Conservation (phyloP, 108 stramenopile genomes). For the Mediolabrus comicus region DNA sequence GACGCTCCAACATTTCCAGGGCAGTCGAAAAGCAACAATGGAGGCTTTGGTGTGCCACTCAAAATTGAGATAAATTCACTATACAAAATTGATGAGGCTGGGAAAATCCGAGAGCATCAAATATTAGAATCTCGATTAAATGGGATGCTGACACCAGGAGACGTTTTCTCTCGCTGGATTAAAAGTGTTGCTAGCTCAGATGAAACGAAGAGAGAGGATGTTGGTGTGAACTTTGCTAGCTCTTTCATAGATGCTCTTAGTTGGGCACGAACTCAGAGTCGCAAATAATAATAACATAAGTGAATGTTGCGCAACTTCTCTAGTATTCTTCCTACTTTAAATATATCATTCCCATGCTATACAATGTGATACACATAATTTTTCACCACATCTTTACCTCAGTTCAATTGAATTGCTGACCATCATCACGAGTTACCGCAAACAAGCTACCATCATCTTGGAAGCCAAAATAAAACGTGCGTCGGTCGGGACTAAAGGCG, state of each 20-base stretch:
- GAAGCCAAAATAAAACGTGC: neutral
- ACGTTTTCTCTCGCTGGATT: slow-evolving; percentile 62
- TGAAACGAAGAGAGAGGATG: slow-evolving; percentile 3
- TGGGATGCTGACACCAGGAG: slow-evolving; percentile 72
- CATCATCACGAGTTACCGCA: neutral
- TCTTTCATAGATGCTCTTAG: slow-evolving; percentile 28
- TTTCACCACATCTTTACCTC: too few relatives aligned
- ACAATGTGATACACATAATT: too few relatives aligned
- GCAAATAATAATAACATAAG: slow-evolving; percentile 1
- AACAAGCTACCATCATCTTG: slow-evolving; percentile 2
- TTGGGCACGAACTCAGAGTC: slow-evolving; percentile 36
- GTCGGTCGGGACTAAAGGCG: slow-evolving; percentile 7
- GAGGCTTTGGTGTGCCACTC: slow-evolving; percentile 49
- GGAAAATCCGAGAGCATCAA: slow-evolving; percentile 58
- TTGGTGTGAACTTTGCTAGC: slow-evolving; percentile 17
- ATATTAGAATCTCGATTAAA: slow-evolving; percentile 74
- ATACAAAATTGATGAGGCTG: slow-evolving; percentile 53
- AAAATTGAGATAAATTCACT: slow-evolving; percentile 62
- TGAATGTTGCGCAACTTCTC: too few relatives aligned
- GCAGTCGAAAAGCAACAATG: slow-evolving; percentile 10
- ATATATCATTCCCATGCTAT: too few relatives aligned
- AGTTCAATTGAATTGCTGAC: neutral
- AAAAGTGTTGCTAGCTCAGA: slow-evolving; percentile 30
- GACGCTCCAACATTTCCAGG: slow-evolving; percentile 31
- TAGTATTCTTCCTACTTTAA: too few relatives aligned